Evolutionary conservation across 805 yeast genomes (phyloP).

Genomic region (Starmerella ratchasimensis): DNA sequence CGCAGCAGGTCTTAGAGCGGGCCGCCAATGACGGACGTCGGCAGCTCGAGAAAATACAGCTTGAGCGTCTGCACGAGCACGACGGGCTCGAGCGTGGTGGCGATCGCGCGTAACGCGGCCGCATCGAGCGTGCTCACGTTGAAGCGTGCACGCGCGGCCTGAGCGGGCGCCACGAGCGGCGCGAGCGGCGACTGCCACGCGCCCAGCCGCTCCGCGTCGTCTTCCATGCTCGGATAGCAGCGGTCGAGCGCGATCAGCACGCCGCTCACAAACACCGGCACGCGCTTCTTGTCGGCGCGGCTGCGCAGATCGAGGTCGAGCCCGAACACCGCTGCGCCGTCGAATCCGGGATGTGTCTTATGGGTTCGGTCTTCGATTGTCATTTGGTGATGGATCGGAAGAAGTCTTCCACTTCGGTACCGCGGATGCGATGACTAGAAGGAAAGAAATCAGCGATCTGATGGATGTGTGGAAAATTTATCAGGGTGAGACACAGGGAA

Average conservation of each 20-base stretch:
- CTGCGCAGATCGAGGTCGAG: constrained; percentile 60
- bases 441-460: too few relatives aligned
- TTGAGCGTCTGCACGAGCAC: constrained; percentile 52
- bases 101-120: constrained; percentile 20
- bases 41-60: constrained; percentile 63
- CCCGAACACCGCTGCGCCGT: constrained; percentile 57
- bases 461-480: too few relatives aligned
- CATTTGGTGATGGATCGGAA: too few relatives aligned
- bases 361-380: too few relatives aligned
- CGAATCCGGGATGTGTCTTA: too few relatives aligned
- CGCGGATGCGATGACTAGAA: too few relatives aligned
- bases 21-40: constrained; percentile 58
- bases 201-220: constrained; percentile 53
- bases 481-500: too few relatives aligned
- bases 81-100: constrained; percentile 32
- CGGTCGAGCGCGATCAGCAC: constrained; percentile 54
- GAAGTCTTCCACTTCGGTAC: too few relatives aligned
- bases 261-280: constrained; percentile 53
- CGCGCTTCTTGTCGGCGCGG: constrained; percentile 55
- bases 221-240: constrained; percentile 47
- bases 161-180: constrained; percentile 28
- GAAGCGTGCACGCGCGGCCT: constrained; percentile 15
- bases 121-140: constrained; percentile 7
- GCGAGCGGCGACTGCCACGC: constrained; percentile 48
- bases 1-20: constrained; percentile 53